Base-by-base conservation (phyloP, 2,329 filamentous ascomycete genomes). In the Diplodia sapinea region DNA sequence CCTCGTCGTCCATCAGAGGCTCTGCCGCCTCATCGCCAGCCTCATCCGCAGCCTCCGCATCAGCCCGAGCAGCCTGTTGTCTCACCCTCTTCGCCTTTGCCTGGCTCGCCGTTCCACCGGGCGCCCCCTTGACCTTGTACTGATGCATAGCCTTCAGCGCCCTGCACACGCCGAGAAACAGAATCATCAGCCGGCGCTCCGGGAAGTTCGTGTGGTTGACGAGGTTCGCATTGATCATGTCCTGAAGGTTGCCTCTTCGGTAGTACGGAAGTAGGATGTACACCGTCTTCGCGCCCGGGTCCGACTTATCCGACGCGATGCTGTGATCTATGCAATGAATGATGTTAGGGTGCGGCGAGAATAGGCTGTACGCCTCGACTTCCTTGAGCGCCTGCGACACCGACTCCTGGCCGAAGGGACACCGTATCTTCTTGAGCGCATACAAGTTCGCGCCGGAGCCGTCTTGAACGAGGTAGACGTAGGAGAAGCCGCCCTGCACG, bases 261-360 rank as follows among this genome's bases (percentile, higher is more conserved):
- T 97, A 99, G 83, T 98, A 99, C 13, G 95, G 95, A 23, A 99
- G 85, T 52, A 99, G 84, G 70, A 99, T 95, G 79, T 99, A 99
- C 65, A 98, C 95, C 0, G 94, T 98, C 83, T 98, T 98, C 70
- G 89, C 87, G 56, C 88, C 87, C 1, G 89, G 84, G 71, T 88
- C 87, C 61, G 82, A 84, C 73, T 85, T 81, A 79, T 96, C 93
- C 31, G 88, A 89, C 61, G 91, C 88, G 69, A 97, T 91, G 73
- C 87, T 87, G 79, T 97, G 91, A 81, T 97, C 94, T 75, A 94
- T 84, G 72, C 88, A 88, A 74, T 90, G 89, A 77, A 97, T 97
- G 79, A 98, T 95, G 80, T 93, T 93, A 11, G 90, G 88, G 70
- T 92, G 88, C 72, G 90, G 89, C 66, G 88, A 84, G 82, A 99